These are phyloP conservation scores for Ceriops tagal DNA, from an alignment of 345 rosid species.

Conservation along the genomic window DNA sequence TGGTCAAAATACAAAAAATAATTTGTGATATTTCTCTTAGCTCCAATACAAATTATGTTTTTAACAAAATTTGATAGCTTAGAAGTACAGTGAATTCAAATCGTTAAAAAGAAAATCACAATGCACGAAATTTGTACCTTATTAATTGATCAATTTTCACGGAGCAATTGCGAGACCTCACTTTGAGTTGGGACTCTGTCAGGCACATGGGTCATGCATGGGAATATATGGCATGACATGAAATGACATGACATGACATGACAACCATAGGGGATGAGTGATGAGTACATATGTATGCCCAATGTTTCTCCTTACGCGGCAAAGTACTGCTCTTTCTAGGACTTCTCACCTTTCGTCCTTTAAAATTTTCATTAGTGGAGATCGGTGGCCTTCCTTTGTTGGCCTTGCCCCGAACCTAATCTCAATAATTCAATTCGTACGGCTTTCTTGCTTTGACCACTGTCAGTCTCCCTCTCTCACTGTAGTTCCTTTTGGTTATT, in stretches of 20 bases:
- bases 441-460: neutral
- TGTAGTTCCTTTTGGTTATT: no score
- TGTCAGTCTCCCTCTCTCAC: neutral
- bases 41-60: no score
- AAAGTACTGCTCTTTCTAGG: conserved; percentile 33
- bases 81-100: no score
- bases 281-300: conserved; percentile 24
- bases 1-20: no score
- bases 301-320: conserved; percentile 39
- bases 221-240: conserved; percentile 7
- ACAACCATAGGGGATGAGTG: conserved; percentile 12
- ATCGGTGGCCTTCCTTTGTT: neutral
- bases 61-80: no score
- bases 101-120: no score
- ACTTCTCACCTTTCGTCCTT: conserved; percentile 18
- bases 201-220: conserved; percentile 1
- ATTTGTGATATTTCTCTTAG: no score
- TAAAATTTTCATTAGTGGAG: conserved; percentile 1
- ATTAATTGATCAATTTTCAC: neutral
- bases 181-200: no score
- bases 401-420: neutral
- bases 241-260: conserved; percentile 22
- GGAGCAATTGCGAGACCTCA: neutral
- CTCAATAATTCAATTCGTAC: conserved; percentile 25
- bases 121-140: neutral